A percentile compares a stretch with the other conserved stretches of the same genome.
Evolutionary conservation across 1,284 basidiomycete species (phyloP).

Genomic region (Fomes fomentarius): DNA sequence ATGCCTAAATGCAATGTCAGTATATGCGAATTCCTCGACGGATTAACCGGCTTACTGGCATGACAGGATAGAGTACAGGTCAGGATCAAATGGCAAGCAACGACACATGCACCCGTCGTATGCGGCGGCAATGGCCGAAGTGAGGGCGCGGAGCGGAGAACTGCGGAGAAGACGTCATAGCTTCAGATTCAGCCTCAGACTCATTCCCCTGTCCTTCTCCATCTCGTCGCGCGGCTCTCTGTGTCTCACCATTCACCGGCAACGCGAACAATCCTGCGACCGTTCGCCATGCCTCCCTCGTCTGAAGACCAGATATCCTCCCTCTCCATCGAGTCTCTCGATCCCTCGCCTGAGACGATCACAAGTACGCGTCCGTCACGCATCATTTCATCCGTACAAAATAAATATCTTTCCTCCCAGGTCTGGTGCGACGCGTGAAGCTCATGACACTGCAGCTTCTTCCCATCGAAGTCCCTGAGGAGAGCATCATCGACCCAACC

Average conservation of each 20-base stretch:
- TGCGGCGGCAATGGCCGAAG: constrained; percentile 12
- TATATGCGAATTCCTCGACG: too few species aligned
- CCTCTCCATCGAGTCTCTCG: constrained; percentile 48
- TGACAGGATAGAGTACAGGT: constrained; percentile 36
- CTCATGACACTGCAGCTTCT: constrained; percentile 79
- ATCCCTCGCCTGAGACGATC: constrained; percentile 69
- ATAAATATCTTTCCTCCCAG: constrained; percentile 41
- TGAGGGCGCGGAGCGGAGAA: constrained; percentile 2
- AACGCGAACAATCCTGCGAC: not conserved
- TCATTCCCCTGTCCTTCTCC: not conserved
- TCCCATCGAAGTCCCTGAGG: constrained; percentile 77
- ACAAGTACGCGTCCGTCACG: constrained; percentile 59
- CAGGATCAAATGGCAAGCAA: too few species aligned
- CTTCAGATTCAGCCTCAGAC: not conserved
- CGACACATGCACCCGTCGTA: constrained; percentile 12
- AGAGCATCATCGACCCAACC: constrained; percentile 63
- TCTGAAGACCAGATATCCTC: constrained; percentile 52
- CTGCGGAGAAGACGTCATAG: constrained; percentile 13
- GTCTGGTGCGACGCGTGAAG: constrained; percentile 80
- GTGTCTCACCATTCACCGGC: not conserved
- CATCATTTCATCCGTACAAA: too few species aligned
- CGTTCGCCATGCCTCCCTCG: constrained; percentile 7
- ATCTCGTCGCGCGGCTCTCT: not conserved
- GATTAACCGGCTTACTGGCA: constrained; percentile 77
- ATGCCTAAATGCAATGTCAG: constrained; percentile 63